Base-by-base conservation (phyloP, 108 stramenopile species). In the Cylindrotheca closterium region DNA sequence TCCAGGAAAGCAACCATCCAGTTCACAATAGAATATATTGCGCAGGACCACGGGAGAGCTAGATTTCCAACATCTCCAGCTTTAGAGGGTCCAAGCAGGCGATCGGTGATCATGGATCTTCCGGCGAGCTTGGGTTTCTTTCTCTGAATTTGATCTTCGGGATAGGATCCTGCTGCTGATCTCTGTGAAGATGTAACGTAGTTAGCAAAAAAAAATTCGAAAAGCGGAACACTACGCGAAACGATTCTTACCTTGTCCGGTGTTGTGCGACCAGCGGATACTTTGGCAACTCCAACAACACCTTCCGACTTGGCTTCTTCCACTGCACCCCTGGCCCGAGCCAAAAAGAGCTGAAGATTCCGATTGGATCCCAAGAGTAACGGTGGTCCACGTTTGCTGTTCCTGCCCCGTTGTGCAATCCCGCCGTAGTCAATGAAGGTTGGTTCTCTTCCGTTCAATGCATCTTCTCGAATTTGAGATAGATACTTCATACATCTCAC, bases 1-100 rank as follows among this genome's bases (percentile, higher is more conserved):
- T 94, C 86, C 27, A 77, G 62, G 60, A 87, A 91, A 21, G 84
- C 85, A 5, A 87, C 84, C 89, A 94, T 91, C 92, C 92, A 94
- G 60, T 91, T 94, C n/a, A 91, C 74, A 61, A 94, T 84, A 5
- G 88, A 86, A 56, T 87, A 94, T 30, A 94, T 86, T 18, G 89
- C 89, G 71, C 89, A 94, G 5, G 87, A 87, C 89, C 89, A 91
- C 23, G 89, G 87, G 1, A 93, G 62, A 50, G 81, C 76, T 33
- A 80, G 78, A 61, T 79, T 58, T 8, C 72, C 79, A 28, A 62
- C 53, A 21, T 70, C 55, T 3, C 67, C 73, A 34, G 24, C 51
- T 22, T 59, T 32, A 12, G 86, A 60, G 10, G 87, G 86, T 42
- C 80, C 81, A 19, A 89, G 58, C 23, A 89, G 76, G 24, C 83